Percentiles rank a stretch among this genome's conserved stretches.
Evolutionary conservation across 352 stramenopile genomes (phyloP).

Genomic region (Phytophthora cactorum): DNA sequence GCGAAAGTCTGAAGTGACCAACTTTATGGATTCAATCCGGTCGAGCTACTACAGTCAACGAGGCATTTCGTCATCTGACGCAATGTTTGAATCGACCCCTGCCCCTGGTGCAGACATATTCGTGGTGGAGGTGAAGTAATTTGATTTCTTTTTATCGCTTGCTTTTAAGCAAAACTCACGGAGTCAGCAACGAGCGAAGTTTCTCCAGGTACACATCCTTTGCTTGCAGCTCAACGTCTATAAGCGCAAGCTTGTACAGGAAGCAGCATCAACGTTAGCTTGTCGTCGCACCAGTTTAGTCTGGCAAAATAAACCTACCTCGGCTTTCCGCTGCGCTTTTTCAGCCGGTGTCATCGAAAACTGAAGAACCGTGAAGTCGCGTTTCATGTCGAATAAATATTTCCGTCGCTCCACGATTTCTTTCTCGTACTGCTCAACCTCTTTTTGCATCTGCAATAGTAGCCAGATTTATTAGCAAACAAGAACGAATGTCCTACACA

Average conservation of each 20-base stretch:
- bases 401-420: slow-evolving; percentile 57
- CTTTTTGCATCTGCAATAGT: slow-evolving; percentile 48
- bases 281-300: background rate
- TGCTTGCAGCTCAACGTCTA: slow-evolving; percentile 72
- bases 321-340: slow-evolving; percentile 53
- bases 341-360: slow-evolving; percentile 55
- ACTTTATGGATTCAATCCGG: slow-evolving; percentile 48
- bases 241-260: slow-evolving; percentile 54
- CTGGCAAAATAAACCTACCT: slow-evolving; percentile 44
- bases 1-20: slow-evolving; percentile 32
- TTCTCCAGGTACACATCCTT: slow-evolving; percentile 77
- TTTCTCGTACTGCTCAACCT: slow-evolving; percentile 63
- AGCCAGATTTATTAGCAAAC: background rate
- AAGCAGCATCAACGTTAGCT: slow-evolving; percentile 6
- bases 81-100: slow-evolving; percentile 44
- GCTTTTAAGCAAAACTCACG: slow-evolving; percentile 9
- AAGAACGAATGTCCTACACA: background rate
- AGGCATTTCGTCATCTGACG: slow-evolving; percentile 16
- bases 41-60: slow-evolving; percentile 44
- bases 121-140: slow-evolving; percentile 1
- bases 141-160: background rate
- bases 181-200: slow-evolving; percentile 45
- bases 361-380: slow-evolving; percentile 57
- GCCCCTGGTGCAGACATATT: slow-evolving; percentile 43
- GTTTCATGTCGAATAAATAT: slow-evolving; percentile 37